A percentile compares a stretch with the other conserved stretches of the same genome.
phyloP scores from a whole-genome alignment of 306 rosid species.

The Quillaja saponaria region DNA sequence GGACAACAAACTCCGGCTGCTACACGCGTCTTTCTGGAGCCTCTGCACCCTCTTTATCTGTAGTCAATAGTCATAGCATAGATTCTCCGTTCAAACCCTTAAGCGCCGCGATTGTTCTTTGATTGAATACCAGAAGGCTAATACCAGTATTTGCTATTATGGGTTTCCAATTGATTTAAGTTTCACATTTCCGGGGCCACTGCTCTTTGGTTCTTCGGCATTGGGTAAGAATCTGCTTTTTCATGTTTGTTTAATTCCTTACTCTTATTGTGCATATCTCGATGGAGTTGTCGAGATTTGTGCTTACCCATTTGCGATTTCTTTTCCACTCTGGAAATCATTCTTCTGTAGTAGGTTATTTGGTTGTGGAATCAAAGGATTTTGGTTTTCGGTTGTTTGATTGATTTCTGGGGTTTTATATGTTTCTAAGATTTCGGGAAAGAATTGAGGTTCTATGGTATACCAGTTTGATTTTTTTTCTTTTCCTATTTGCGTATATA shows the following conservation, averaged over 20 bases:
- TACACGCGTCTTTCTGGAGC: slow-evolving; percentile 31
- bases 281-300: slow-evolving; percentile 30
- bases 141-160: neutral
- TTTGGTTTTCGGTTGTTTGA: neutral
- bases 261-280: neutral
- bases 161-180: neutral
- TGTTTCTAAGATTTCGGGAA: slow-evolving; percentile 4
- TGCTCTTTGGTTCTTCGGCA: slow-evolving; percentile 22
- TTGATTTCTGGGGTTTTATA: slow-evolving; percentile 14
- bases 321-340: slow-evolving; percentile 10
- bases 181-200: slow-evolving; percentile 7
- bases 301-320: slow-evolving; percentile 26
- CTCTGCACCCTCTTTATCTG: slow-evolving; percentile 3
- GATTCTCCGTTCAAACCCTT: slow-evolving; percentile 17
- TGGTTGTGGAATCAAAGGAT: neutral
- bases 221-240: slow-evolving; percentile 38
- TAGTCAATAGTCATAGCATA: slow-evolving; percentile 31
- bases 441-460: slow-evolving; percentile 49
- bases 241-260: neutral
- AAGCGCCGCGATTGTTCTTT: neutral
- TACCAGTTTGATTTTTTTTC: slow-evolving; percentile 9
- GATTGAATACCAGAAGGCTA: slow-evolving; percentile 1
- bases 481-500: slow-evolving; percentile 9
- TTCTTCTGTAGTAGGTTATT: neutral
- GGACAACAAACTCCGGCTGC: slow-evolving; percentile 15